Conservation (phyloP, 306 rosid species). For the Gastrolobium villosum region DNA sequence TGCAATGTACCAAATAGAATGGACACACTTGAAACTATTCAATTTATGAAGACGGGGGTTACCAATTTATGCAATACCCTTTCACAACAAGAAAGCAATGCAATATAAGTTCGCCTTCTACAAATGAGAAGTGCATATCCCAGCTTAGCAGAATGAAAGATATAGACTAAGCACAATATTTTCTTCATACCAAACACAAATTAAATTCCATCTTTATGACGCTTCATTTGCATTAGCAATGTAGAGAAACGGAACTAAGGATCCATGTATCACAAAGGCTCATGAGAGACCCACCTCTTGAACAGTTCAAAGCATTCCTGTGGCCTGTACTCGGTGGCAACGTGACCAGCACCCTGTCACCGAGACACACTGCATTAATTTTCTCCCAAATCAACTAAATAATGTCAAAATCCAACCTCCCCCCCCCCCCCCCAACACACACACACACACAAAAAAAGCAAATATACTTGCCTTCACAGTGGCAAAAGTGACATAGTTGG, state of each 20-base stretch:
- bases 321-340: slow-evolving; percentile 15
- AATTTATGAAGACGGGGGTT: too few relatives aligned
- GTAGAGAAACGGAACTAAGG: not conserved
- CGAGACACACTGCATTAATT: not conserved
- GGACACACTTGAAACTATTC: not conserved
- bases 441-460: not conserved
- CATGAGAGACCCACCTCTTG: slow-evolving; percentile 31
- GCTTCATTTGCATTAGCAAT: not conserved
- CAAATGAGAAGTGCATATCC: not conserved
- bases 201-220: not conserved
- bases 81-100: not conserved
- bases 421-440: too few relatives aligned
- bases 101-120: not conserved
- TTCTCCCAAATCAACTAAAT: not conserved
- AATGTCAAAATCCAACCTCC: not conserved
- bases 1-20: too few relatives aligned
- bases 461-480: slow-evolving; percentile 14
- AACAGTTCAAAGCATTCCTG: slow-evolving; percentile 31
- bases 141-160: not conserved
- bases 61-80: not conserved
- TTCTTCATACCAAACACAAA: not conserved
- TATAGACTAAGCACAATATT: not conserved
- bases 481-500: slow-evolving; percentile 25
- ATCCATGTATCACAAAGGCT: slow-evolving; percentile 5
- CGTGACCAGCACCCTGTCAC: slow-evolving; percentile 25